Base-by-base conservation (phyloP, 176 grass and related monocot genomes). In the Oryza longistaminata region DNA sequence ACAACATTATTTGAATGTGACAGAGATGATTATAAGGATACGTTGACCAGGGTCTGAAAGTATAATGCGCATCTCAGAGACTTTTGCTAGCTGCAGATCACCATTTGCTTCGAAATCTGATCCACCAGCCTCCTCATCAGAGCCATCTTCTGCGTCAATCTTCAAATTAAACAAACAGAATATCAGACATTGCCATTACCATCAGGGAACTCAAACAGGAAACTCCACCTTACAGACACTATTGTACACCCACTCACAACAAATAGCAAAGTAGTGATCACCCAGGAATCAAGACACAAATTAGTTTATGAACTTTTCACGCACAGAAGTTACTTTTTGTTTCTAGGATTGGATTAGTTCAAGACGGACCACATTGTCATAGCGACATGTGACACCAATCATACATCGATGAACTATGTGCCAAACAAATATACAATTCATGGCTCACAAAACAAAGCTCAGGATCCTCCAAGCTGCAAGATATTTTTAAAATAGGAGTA, bases 41-140 rank as follows among this genome's bases (percentile, higher is more conserved):
- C 96, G 46, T 89, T 96, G 91, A 62, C 62, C 81, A 74, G 90
- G 76, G 16, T 99, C 93, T 69, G 93, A 87, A 43, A 75, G 91
- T 72, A 99, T 72, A 80, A 99, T 88, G 33, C 88, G 90, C 93
- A 99, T 92, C 76, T 99, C 91, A 80, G 78, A 87, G 49, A 96
- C 70, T 74, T 79, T 94, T 83, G 88, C 89, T 64, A 96, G 64
- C 65, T 92, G 88, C 40, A 77, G 10, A 75, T 92, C 86, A 77
- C 79, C 71, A 89, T 64, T 44, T 86, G 74, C 71, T 84, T 89
- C 88, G 73, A 81, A 83, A 75, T 82, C 76, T 66, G 90, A 85
- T 69, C 65, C 85, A 7, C 37, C 86, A 61, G 33, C 72, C 17
- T 82, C 90, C 21, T 90, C 85, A 21, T 81, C 74, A 6, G 81